Percentiles rank a stretch among this genome's conserved stretches.
These are phyloP conservation scores for Camellia lanceoleosa DNA, from an alignment of 148 eudicot genomes.

Conservation along the genomic window DNA sequence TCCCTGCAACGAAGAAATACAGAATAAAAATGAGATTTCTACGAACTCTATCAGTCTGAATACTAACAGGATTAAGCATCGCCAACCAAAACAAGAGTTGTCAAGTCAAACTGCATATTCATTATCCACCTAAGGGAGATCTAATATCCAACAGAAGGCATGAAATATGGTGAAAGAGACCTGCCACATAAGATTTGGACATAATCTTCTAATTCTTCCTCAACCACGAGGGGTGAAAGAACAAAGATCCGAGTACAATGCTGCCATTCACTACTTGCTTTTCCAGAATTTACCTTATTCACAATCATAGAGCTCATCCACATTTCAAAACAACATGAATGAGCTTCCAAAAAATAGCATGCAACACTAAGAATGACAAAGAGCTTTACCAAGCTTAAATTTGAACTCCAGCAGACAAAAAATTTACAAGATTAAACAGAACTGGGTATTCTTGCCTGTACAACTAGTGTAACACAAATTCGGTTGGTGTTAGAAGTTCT, in stretches of 20 bases:
- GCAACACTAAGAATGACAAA: too few species aligned
- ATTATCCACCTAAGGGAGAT: not conserved
- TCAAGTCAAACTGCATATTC: not conserved
- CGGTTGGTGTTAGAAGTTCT: too few species aligned
- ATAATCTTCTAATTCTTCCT: not conserved
- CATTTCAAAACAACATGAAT: not conserved
- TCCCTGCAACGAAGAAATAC: constrained; percentile 48
- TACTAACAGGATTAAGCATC: not conserved
- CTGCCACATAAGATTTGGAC: not conserved
- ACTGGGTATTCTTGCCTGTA: too few species aligned
- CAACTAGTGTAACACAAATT: too few species aligned
- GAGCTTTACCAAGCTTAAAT: too few species aligned
- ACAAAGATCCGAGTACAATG: not conserved
- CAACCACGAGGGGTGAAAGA: not conserved
- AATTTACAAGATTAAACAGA: too few species aligned
- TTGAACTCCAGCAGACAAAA: too few species aligned
- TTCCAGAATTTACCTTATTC: not conserved
- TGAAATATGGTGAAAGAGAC: not conserved
- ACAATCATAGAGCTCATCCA: not conserved
- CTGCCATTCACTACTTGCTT: not conserved
- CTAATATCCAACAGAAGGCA: not conserved
- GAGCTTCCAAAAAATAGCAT: not conserved
- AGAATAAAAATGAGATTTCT: constrained; percentile 8
- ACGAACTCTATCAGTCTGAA: not conserved
- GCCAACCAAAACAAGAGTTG: not conserved